A percentile compares a stretch with the other conserved stretches of the same genome.
Evolutionary conservation across 805 yeast genomes (phyloP).

Genomic region (Candida chauliodis): DNA sequence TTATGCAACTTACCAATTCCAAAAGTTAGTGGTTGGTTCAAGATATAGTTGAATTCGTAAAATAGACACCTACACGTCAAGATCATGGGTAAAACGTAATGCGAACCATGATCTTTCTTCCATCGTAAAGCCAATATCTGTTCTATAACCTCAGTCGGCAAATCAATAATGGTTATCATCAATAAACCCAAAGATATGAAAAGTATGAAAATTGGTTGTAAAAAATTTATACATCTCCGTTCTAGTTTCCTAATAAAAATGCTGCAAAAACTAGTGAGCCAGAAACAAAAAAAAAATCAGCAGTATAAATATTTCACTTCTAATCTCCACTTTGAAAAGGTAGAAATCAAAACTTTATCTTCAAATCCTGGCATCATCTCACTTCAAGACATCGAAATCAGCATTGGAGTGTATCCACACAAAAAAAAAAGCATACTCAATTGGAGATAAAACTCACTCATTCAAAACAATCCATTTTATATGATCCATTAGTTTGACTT

Average conservation of each 20-base stretch:
- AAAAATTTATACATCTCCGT: background rate
- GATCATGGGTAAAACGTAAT: constrained; percentile 5
- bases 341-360: no score
- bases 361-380: no score
- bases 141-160: constrained; percentile 2
- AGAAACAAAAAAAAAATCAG: no score
- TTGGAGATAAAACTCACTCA: no score
- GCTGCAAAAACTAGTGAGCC: background rate
- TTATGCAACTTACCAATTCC: constrained; percentile 3
- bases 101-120: constrained; percentile 3
- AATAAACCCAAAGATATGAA: background rate
- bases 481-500: no score
- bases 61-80: constrained; percentile 1
- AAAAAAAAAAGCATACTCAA: no score
- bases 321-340: no score
- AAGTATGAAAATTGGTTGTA: background rate
- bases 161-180: constrained; percentile 1
- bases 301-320: no score
- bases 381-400: no score
- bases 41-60: background rate
- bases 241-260: constrained; percentile 1
- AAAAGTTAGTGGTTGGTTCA: background rate
- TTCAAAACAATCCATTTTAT: no score
- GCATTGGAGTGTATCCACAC: no score
- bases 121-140: constrained; percentile 1